Base-by-base conservation (phyloP, 805 yeast species). In the Wickerhamiella spandovensis region DNA sequence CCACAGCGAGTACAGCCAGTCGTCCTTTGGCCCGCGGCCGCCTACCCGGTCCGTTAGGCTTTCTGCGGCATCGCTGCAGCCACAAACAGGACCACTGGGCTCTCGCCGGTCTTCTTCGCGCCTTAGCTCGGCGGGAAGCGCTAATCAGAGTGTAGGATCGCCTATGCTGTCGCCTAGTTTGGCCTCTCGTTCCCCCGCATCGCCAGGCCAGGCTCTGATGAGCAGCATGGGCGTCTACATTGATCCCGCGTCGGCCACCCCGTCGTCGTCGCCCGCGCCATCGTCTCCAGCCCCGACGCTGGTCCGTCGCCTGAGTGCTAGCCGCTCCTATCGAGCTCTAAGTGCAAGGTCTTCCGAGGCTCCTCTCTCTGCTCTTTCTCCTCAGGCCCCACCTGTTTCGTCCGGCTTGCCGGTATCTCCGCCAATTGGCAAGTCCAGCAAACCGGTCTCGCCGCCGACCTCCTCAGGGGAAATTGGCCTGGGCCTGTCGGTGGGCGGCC, bases 181-280 rank as follows among this genome's bases (percentile, higher is more conserved):
- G 39, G 17, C 9, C 39, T 35, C 39, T 5, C 17, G 20, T 7
- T 23, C 45, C 20, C n/a, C 18, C 32, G 12, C 45, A 3, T 43
- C 45, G 9, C 24, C 45, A 5, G 28, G 45, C 5, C 32, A 23
- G 28, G 32, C 20, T 20, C 46, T 23, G 21, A 13, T 44, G 24
- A 2, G 21, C 9, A 44, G 37, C 17, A 25, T 44, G 38, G 46
- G 46, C 2, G 38, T 44, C 5, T 44, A 44, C 15, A 25, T 44
- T 13, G 46, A 44, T n/a, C 46, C 46, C 8, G 46, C 46, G 8
- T 18, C 38, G 35, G 46, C 46, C n/a, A 23, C 46, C 12, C 24
- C 43, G 22, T 3, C 20, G 3, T 7, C 39, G 9, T n/a, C 39
- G 39, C 32, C 32, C 3, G 7, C 32, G 32, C 32, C 32, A 3